phyloP scores from a whole-genome alignment of 768 basidiomycete genomes.

The Coprinopsis marcescibilis region DNA sequence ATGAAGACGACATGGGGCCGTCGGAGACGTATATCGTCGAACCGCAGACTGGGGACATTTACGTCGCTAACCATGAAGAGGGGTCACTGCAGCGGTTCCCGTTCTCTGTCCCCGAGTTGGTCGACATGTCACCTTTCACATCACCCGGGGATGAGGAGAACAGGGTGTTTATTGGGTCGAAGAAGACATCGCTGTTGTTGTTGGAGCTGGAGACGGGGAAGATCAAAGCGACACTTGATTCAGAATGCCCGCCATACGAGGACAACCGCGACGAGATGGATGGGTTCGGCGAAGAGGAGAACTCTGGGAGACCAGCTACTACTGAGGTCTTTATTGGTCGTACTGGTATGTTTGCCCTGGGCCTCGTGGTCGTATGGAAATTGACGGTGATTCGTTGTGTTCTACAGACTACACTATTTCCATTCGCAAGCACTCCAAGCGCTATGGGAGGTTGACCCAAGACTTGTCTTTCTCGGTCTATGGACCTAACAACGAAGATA shows the following conservation, averaged over 20 bases:
- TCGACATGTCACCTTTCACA: constrained; percentile 85
- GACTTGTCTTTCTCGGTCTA: constrained; percentile 89
- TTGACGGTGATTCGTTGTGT: too few relatives aligned
- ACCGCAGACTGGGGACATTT: constrained; percentile 91
- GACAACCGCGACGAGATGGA: constrained; percentile 37
- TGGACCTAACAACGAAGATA: constrained; percentile 87
- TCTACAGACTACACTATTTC: constrained; percentile 80
- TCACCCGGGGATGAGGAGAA: constrained; percentile 54
- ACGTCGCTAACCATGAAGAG: constrained; percentile 66
- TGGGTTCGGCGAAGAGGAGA: too few relatives aligned
- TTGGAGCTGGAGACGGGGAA: constrained; percentile 76
- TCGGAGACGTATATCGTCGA: constrained; percentile 90
- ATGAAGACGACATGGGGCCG: constrained; percentile 51
- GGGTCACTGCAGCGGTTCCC: constrained; percentile 82
- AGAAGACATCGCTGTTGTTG: constrained; percentile 77
- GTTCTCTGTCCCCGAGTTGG: constrained; percentile 87
- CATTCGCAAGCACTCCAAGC: constrained; percentile 50
- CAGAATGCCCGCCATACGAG: constrained; percentile 68
- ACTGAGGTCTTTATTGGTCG: constrained; percentile 48
- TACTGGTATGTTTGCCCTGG: constrained; percentile 32
- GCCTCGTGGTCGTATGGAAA: background rate
- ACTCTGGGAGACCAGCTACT: constrained; percentile 28
- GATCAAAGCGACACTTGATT: constrained; percentile 67
- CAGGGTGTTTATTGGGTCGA: constrained; percentile 83
- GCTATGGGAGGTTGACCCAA: constrained; percentile 41